Base-by-base conservation (phyloP, 352 stramenopile genomes). In the Globisporangium solare region DNA sequence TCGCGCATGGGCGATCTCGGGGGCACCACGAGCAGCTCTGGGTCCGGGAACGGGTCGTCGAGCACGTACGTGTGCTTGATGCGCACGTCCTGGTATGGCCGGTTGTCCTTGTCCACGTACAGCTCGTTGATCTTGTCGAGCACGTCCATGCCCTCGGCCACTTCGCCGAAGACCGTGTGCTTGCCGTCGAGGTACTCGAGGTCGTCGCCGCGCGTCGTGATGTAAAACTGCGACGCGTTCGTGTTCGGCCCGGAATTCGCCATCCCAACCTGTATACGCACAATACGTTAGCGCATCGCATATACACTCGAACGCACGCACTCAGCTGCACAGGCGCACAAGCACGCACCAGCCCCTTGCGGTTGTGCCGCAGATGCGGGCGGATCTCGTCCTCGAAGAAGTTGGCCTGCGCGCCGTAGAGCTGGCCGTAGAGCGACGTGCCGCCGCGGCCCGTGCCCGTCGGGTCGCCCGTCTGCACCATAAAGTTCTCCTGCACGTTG, bases 61-160 rank as follows among this genome's bases (percentile, higher is more conserved):
- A 96, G 68, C 15, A 96, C 67, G 52, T 92, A 78, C 37, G 92
- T 98, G 63, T 98, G 90, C 58, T 93, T 83, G 50, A 99, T 98
- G 4, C 97, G 78, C 54, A 99, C 89, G 74, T 99, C 97, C 40
- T 98, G 92, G 70, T 96, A 98, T 15, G 97, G 97, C 15, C 97
- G 81, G 41, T 89, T 83, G 47, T 94, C 76, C n/a, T 96, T 83
- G 72, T 99, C 97, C 51, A 95, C 96, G 66, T 98, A 99, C 17
- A 97, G 71, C 39, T 85, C 67, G 66, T 98, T 97, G 53, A 99
- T 91, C 63, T 95, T 86, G 50, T 95, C 88, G 31, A 99, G 70
- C 18, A 98, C 83, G 54, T 98, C 83, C 54, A 98, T 71, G n/a
- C 92, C 88, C 74, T 98, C 94, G 4, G 83, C 91, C 18, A 98